Evolutionary conservation across 83 land plant genomes (phyloP).

Genomic region (Picea engelmannii): DNA sequence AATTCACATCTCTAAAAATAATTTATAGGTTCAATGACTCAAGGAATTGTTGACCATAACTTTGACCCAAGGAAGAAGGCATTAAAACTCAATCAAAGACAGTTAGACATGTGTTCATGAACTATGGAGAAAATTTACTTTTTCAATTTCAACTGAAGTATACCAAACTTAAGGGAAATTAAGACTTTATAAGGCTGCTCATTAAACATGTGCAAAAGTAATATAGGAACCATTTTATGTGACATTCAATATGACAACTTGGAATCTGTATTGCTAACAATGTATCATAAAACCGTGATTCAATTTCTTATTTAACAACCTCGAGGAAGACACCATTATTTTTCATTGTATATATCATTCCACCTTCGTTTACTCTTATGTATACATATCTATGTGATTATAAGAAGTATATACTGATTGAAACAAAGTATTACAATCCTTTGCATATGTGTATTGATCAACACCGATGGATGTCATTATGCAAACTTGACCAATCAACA

Average conservation of each 20-base stretch:
- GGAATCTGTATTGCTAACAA: neutral
- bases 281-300: neutral
- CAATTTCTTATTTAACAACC: neutral
- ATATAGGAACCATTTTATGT: neutral
- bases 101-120: neutral
- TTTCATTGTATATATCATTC: no score
- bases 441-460: no score
- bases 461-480: no score
- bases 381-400: no score
- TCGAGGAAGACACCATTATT: no score
- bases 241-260: neutral
- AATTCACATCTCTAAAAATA: no score
- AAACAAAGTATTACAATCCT: no score
- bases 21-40: no score
- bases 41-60: no score
- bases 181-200: neutral
- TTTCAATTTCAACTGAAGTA: neutral
- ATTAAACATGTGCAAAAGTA: neutral
- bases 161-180: neutral
- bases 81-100: neutral
- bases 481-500: no score
- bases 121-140: neutral
- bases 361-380: no score
- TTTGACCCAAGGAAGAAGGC: neutral
- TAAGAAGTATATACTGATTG: no score